Evolutionary conservation across 805 yeast species (phyloP).

Genomic region (Lachancea waltii): DNA sequence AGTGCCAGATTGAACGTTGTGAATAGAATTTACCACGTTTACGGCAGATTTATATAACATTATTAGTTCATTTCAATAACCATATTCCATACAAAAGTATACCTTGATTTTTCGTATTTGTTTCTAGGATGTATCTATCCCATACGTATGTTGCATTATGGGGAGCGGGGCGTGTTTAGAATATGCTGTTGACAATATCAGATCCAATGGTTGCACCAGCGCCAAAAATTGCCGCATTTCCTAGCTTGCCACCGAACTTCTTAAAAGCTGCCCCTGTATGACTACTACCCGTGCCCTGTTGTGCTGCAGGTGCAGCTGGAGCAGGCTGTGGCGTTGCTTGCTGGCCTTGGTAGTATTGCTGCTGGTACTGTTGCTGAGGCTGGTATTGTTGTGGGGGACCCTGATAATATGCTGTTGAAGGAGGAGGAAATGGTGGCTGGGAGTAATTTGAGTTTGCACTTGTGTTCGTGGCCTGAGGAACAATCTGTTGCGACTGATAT

Average conservation of each 20-base stretch:
- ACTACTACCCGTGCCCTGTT: conserved; percentile 25
- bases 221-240: conserved; percentile 91
- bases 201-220: conserved; percentile 95
- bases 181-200: conserved; percentile 68
- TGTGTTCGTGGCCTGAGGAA: conserved; percentile 12
- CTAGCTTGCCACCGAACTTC: conserved; percentile 72
- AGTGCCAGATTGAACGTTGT: conserved; percentile 42
- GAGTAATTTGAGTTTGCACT: conserved; percentile 11
- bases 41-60: conserved; percentile 33
- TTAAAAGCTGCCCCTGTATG: conserved; percentile 35
- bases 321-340: conserved; percentile 12
- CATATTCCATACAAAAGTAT: background rate
- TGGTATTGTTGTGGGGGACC: conserved; percentile 32
- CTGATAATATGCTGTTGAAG: conserved; percentile 42
- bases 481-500: conserved; percentile 16
- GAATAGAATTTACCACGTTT: conserved; percentile 56
- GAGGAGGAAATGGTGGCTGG: conserved; percentile 44
- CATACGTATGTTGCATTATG: background rate
- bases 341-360: conserved; percentile 22
- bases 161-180: conserved; percentile 30
- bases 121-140: too few relatives aligned
- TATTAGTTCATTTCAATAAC: background rate
- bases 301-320: conserved; percentile 27
- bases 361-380: conserved; percentile 30
- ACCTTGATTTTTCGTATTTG: background rate